A percentile compares a stretch with the other conserved stretches of the same genome.
Conservation (phyloP, 2,329 filamentous ascomycete species). For the Ascochyta viciae-villosae region DNA sequence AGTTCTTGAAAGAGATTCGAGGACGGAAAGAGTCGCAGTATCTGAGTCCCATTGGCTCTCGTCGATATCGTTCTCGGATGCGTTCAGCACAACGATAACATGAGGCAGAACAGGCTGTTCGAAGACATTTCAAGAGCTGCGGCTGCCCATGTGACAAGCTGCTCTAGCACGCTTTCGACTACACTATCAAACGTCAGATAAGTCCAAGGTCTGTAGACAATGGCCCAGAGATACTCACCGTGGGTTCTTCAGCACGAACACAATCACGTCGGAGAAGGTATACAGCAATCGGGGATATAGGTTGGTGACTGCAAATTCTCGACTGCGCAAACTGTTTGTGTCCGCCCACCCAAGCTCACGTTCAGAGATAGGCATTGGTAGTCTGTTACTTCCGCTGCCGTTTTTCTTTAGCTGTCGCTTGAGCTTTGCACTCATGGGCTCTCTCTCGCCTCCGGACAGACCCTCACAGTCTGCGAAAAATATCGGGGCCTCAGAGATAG, state of each 20-base stretch:
- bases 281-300: conserved; percentile 53
- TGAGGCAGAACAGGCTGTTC: conserved; percentile 63
- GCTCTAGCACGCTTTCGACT: conserved; percentile 7
- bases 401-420: no score
- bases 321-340: conserved; percentile 21
- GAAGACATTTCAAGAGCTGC: conserved; percentile 34
- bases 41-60: no score
- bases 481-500: conserved; percentile 46
- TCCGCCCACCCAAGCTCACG: conserved; percentile 22
- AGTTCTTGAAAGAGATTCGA: conserved; percentile 52
- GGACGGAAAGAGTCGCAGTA: no score
- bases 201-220: no score
- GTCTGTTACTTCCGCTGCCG: no score
- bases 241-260: conserved; percentile 52
- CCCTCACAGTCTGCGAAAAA: no score
- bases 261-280: conserved; percentile 54
- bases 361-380: conserved; percentile 46
- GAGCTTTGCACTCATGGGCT: no score
- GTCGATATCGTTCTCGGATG: no score
- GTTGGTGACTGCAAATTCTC: conserved; percentile 47
- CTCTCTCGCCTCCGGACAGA: no score
- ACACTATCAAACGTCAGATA: conserved; percentile 11
- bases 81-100: no score
- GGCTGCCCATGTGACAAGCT: conserved; percentile 18
- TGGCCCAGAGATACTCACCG: conserved; percentile 28